phyloP scores from a whole-genome alignment of 305 asterid species.

The Ajuga reptans region DNA sequence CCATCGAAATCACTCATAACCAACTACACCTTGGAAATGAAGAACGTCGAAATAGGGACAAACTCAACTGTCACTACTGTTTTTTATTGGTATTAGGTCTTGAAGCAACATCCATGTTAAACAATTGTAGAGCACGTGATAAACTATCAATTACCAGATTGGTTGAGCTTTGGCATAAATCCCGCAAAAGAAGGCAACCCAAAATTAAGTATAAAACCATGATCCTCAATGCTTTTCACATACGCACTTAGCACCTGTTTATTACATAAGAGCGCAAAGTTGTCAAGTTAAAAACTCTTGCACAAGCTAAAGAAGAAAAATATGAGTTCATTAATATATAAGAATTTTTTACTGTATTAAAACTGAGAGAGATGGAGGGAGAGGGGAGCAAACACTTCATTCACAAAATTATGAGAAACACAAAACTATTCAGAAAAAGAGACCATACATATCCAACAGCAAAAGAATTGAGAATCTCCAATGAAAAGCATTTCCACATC shows the following conservation, averaged over 20 bases:
- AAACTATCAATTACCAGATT: conserved; percentile 48
- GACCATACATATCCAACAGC: not conserved
- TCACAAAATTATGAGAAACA: not conserved
- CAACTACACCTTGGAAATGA: conserved; percentile 5
- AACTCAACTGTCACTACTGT: not conserved
- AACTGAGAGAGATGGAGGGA: not conserved
- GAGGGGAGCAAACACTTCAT: not conserved
- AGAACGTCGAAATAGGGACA: not conserved
- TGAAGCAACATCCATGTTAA: not conserved
- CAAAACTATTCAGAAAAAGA: not conserved
- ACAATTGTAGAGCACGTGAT: conserved; percentile 5
- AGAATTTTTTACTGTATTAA: not conserved
- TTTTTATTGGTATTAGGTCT: not conserved
- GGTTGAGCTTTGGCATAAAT: conserved; percentile 54
- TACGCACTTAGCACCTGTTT: conserved; percentile 78
- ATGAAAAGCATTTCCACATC: not conserved
- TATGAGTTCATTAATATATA: not conserved
- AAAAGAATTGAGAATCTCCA: not conserved
- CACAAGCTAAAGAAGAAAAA: conserved; percentile 14
- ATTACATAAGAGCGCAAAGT: conserved; percentile 12
- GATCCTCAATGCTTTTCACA: conserved; percentile 87
- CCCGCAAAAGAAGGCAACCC: conserved; percentile 70
- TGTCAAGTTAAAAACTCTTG: not conserved
- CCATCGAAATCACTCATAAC: not conserved
- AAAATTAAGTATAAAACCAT: conserved; percentile 78